Evolutionary conservation across 225 moss, liverwort and hornwort genomes (phyloP).

Genomic region (Physcomitrellopsis africana): DNA sequence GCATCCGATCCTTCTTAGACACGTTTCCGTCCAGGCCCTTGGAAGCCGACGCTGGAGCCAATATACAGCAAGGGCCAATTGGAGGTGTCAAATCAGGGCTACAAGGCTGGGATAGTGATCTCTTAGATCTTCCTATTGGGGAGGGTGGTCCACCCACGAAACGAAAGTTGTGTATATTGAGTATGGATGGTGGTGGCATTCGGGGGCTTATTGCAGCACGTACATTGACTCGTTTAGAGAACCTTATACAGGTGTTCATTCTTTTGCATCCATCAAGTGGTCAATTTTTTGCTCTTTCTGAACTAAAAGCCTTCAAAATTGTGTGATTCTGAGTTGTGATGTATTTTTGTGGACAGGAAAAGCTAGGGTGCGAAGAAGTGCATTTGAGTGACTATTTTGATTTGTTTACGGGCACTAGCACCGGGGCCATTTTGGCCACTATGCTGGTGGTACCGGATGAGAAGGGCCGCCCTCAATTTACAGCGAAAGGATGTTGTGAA

Average conservation of each 20-base stretch:
- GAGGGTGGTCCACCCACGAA: constrained; percentile 49
- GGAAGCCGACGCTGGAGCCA: constrained; percentile 52
- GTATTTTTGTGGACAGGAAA: constrained; percentile 54
- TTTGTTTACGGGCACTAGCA: constrained; percentile 88
- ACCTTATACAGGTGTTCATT: constrained; percentile 60
- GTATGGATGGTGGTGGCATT: constrained; percentile 97
- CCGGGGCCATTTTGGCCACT: constrained; percentile 80
- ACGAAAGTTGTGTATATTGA: constrained; percentile 69
- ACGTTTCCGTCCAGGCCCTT: constrained; percentile 40
- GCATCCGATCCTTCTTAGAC: constrained; percentile 56
- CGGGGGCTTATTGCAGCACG: constrained; percentile 94
- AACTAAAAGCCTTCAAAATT: no score
- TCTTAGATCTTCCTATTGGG: constrained; percentile 59
- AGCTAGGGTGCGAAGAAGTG: constrained; percentile 55
- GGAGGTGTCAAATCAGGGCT: constrained; percentile 55
- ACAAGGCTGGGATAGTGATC: constrained; percentile 65
- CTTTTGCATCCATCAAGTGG: not conserved
- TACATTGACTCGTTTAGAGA: constrained; percentile 77
- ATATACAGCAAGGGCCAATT: constrained; percentile 53
- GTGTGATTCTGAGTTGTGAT: not conserved
- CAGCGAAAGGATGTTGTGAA: constrained; percentile 74
- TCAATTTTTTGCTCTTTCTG: not conserved
- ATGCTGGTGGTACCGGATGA: constrained; percentile 79
- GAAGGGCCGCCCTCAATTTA: constrained; percentile 69
- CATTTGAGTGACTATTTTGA: constrained; percentile 90